Evolutionary conservation across 2,329 filamentous ascomycete species (phyloP), one percentile per base, ranked within the genome.

Genomic region (Blastomyces percursus): DNA sequence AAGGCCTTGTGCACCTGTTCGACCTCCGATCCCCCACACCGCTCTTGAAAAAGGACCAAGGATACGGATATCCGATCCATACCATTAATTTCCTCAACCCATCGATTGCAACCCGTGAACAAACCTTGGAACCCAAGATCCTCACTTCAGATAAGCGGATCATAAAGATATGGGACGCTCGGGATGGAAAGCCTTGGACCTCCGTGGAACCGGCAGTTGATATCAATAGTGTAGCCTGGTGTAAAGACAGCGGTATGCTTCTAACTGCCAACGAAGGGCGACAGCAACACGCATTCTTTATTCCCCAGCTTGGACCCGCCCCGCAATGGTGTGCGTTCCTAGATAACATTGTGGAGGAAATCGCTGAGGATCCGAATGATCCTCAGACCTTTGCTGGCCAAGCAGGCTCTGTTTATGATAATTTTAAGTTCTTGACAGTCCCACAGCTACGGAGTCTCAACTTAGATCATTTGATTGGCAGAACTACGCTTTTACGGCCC

Each of bases 311-410:
- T 27, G 94, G 94, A 1, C 91, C 93, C 0, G 92, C 94, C 1
- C 95, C 94, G 0, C 90, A 86, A 71, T 99, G 94, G 94, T 97
- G 94, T 73, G 87, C 89, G 2, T 97, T 97, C 84, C 79, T 99
- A 65, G 95, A 99, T 77, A 96, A 95, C 71, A 85, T 99, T 71
- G 94, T 97, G 11, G 94, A 99, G 78, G 95, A 99, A 76, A 96
- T 99, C 91, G 93, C 93, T 9, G 93, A 97, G 72, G 84, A 87
- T 68, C 80, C 80, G 9, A 83, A 85, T 69, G 85, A 88, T 69
- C 86, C 85, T 5, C 82, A 83, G 60, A 76, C 78, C 12, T 81
- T 78, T 69, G 74, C 70, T 62, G 71, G 73, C 38, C 74, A 78
- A 61, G 72, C 82, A 76, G 78, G 86, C 77, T 87, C 94, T 69